A percentile compares a stretch with the other conserved stretches of the same genome.
Conservation (phyloP, 2,329 filamentous ascomycete species). For the Erysiphe neolycopersici region DNA sequence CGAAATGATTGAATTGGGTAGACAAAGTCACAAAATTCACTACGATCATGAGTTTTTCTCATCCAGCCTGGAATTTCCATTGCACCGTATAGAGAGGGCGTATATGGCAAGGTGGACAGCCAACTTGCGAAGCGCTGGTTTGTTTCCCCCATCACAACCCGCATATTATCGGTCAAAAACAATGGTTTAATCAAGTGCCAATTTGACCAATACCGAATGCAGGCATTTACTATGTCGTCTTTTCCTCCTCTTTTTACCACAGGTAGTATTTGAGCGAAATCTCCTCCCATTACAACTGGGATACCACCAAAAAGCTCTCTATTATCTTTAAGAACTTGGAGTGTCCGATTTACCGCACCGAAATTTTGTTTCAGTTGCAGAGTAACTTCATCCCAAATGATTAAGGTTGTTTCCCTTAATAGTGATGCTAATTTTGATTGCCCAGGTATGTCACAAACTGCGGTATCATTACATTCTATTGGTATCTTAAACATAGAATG, state of each 20-base stretch:
- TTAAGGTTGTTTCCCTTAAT: not conserved
- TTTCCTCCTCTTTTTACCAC: too few species aligned
- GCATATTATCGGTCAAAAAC: too few species aligned
- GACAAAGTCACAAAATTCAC: not conserved
- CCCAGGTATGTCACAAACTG: not conserved
- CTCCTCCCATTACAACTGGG: too few species aligned
- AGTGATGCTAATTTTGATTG: not conserved
- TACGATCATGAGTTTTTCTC: not conserved
- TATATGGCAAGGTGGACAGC: too few species aligned
- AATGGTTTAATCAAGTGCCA: too few species aligned
- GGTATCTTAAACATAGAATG: not conserved
- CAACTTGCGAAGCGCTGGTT: too few species aligned
- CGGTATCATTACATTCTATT: not conserved
- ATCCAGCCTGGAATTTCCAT: not conserved
- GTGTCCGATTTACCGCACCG: not conserved
- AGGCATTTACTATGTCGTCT: too few species aligned
- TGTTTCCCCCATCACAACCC: too few species aligned
- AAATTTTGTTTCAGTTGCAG: not conserved
- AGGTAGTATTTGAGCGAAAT: too few species aligned
- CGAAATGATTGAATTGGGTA: not conserved
- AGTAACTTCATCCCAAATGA: not conserved
- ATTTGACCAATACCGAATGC: too few species aligned
- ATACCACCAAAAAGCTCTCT: too few species aligned
- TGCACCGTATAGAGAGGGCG: too few species aligned
- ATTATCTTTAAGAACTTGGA: not conserved